Conservation (phyloP, 352 stramenopile species). For the Thraustochytrium sp. region DNA sequence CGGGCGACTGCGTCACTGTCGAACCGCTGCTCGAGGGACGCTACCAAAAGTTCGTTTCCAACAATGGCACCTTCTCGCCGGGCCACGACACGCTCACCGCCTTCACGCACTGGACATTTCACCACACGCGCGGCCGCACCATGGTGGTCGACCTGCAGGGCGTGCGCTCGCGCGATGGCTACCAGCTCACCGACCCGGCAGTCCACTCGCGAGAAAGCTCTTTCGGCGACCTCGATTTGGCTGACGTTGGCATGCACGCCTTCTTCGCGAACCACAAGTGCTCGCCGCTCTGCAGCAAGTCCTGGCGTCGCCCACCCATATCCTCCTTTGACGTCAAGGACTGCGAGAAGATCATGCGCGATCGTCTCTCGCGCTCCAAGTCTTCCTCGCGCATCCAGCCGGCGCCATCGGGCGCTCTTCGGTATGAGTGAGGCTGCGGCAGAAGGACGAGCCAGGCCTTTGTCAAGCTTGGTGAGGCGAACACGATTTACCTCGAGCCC, state of each 20-base stretch:
- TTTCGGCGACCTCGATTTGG: constrained; percentile 30
- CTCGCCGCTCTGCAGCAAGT: background rate
- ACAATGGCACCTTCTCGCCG: constrained; percentile 16
- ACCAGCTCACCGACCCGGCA: constrained; percentile 22
- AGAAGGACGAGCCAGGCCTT: too few relatives aligned
- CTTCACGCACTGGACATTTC: constrained; percentile 37
- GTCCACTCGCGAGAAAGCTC: background rate
- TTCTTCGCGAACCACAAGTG: constrained; percentile 28
- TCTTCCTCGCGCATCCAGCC: background rate
- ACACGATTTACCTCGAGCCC: too few relatives aligned
- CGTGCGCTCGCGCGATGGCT: background rate
- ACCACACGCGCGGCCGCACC: background rate
- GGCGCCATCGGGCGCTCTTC: background rate
- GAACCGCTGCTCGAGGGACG: background rate
- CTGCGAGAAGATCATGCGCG: constrained; percentile 31
- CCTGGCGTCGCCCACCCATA: background rate
- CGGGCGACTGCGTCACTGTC: background rate
- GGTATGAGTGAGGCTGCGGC: background rate
- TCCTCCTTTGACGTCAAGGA: background rate
- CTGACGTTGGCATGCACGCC: background rate
- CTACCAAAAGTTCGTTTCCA: constrained; percentile 38
- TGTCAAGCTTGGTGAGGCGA: too few relatives aligned
- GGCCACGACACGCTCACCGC: background rate
- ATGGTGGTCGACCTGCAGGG: constrained; percentile 34
- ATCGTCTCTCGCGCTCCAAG: constrained; percentile 7